These are phyloP conservation scores for Paecilomyces variotii DNA, from an alignment of 2,329 filamentous ascomycete genomes.

Conservation along the genomic window DNA sequence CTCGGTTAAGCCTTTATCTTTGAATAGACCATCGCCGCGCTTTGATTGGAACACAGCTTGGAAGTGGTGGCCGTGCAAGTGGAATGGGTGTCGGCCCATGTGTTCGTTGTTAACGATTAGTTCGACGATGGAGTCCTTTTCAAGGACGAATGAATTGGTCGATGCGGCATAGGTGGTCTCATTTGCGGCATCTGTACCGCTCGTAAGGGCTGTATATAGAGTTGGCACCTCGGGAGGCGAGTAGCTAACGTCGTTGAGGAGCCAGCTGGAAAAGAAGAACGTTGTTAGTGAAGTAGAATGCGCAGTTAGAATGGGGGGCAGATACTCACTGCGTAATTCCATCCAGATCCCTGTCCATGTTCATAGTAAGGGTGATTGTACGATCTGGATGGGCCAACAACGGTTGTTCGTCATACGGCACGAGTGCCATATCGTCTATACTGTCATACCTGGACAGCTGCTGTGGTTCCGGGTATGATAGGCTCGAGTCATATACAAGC, in stretches of 20 bases:
- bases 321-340: not conserved
- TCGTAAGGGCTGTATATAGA: not conserved
- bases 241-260: not conserved
- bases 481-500: not conserved
- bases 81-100: constrained; percentile 59
- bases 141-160: not conserved
- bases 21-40: not conserved
- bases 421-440: not conserved
- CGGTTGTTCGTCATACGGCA: not conserved
- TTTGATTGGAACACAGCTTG: constrained; percentile 45
- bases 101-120: constrained; percentile 33
- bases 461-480: not conserved
- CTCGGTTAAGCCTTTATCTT: not conserved
- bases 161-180: not conserved
- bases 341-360: not conserved
- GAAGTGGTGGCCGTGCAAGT: constrained; percentile 70
- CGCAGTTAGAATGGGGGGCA: not conserved
- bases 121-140: constrained; percentile 44
- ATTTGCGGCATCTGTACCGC: not conserved
- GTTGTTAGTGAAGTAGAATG: not conserved
- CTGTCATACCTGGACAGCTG: not conserved
- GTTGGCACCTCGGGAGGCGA: not conserved
- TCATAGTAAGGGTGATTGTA: not conserved
- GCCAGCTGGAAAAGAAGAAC: not conserved
- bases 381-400: not conserved